A percentile compares a stretch with the other conserved stretches of the same genome.
Evolutionary conservation across 106 monocot species (phyloP).

Genomic region (Agapanthus africanus): DNA sequence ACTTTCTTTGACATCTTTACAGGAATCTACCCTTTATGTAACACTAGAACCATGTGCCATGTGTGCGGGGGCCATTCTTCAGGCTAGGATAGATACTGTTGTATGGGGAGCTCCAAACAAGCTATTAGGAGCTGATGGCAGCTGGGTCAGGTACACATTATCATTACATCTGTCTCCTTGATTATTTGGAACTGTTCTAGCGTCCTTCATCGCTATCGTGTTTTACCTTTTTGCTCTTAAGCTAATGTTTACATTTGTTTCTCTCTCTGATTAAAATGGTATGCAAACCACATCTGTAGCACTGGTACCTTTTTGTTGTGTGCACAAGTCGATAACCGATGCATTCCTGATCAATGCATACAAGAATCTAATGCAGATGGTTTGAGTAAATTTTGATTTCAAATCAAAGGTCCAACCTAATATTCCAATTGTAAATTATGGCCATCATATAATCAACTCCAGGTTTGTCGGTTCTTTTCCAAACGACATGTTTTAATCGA

Average conservation of each 20-base stretch:
- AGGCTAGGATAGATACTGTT: conserved; percentile 75
- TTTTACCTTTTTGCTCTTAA: neutral
- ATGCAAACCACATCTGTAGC: neutral
- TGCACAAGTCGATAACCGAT: neutral
- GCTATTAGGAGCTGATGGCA: conserved; percentile 95
- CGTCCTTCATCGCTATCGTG: neutral
- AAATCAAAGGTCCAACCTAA: too few relatives aligned
- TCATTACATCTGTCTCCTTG: neutral
- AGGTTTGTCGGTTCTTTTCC: too few relatives aligned
- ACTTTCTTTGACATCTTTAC: neutral
- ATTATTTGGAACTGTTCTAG: neutral
- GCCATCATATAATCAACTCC: too few relatives aligned
- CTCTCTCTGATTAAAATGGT: neutral
- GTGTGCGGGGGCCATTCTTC: conserved; percentile 98
- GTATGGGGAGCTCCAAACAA: conserved; percentile 99
- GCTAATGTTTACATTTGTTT: neutral
- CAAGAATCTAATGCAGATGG: too few relatives aligned
- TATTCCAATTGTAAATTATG: too few relatives aligned
- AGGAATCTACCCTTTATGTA: conserved; percentile 94
- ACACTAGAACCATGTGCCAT: conserved; percentile 94
- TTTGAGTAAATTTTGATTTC: too few relatives aligned
- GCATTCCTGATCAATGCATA: neutral
- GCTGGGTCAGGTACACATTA: conserved; percentile 70
- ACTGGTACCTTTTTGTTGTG: neutral
- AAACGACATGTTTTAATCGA: too few relatives aligned